phyloP scores from a whole-genome alignment of 257 asterid genomes.

The Solanum paucissectum region DNA sequence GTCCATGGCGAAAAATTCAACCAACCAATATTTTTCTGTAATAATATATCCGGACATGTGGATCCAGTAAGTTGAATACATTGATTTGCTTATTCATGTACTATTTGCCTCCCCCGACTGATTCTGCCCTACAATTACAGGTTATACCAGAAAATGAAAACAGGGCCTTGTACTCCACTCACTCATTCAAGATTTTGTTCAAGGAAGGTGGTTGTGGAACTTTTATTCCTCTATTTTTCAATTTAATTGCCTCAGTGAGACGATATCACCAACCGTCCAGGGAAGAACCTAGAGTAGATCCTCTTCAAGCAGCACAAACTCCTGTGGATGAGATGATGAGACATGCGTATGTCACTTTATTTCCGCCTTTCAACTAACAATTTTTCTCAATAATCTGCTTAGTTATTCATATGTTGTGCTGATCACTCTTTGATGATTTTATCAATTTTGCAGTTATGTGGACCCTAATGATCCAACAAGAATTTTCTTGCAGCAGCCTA shows the following conservation, averaged over 20 bases:
- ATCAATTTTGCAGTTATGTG: slow-evolving; percentile 53
- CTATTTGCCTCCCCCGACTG: background rate
- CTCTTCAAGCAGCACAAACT: slow-evolving; percentile 87
- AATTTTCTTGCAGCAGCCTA: slow-evolving; percentile 93
- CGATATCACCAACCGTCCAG: slow-evolving; percentile 46
- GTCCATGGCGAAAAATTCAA: slow-evolving; percentile 66
- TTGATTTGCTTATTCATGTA: background rate
- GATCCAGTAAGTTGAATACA: slow-evolving; percentile 52
- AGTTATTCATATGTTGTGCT: background rate
- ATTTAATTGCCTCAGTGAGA: slow-evolving; percentile 67
- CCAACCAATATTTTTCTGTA: slow-evolving; percentile 89
- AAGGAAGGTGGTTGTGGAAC: slow-evolving; percentile 99
- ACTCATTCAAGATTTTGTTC: slow-evolving; percentile 85
- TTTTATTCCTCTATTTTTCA: slow-evolving; percentile 75
- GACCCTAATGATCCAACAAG: slow-evolving; percentile 92
- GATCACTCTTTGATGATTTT: background rate
- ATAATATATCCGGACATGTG: slow-evolving; percentile 71
- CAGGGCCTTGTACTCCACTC: slow-evolving; percentile 79
- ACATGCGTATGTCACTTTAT: slow-evolving; percentile 41
- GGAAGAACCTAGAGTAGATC: slow-evolving; percentile 60
- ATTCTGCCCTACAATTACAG: slow-evolving; percentile 21
- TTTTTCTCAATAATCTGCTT: background rate
- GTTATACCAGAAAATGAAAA: slow-evolving; percentile 80
- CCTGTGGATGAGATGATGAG: slow-evolving; percentile 99
- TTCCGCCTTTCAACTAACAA: background rate